Conservation (phyloP, 768 basidiomycete species). For the Hericium rajendrae region DNA sequence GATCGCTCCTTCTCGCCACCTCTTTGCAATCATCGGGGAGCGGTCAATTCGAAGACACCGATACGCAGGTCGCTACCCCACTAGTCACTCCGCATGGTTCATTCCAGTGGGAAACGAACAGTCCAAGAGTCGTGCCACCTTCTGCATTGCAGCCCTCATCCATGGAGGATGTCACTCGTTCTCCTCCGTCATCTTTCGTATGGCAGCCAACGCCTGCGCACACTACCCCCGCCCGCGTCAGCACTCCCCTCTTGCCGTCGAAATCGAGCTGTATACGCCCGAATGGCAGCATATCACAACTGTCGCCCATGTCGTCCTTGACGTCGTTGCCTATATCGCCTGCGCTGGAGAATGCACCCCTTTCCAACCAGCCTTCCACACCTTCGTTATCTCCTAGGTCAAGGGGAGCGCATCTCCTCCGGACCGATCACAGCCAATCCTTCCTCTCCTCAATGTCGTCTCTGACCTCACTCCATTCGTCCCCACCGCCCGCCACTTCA, state of each 20-base stretch:
- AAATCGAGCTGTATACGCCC: not conserved
- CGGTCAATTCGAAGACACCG: conserved; percentile 32
- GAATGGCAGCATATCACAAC: not conserved
- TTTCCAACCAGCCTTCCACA: not conserved
- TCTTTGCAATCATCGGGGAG: not conserved
- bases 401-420: no score
- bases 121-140: conserved; percentile 24
- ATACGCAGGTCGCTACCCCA: conserved; percentile 41
- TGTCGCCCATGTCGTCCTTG: not conserved
- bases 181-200: conserved; percentile 9
- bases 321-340: not conserved
- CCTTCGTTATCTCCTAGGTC: not conserved
- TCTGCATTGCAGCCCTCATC: conserved; percentile 29
- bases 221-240: no score
- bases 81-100: conserved; percentile 47
- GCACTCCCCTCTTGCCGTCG: conserved; percentile 10
- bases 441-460: no score
- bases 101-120: conserved; percentile 30
- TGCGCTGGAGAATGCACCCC: not conserved
- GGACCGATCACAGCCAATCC: no score
- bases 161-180: conserved; percentile 28
- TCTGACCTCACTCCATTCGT: no score
- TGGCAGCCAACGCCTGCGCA: no score
- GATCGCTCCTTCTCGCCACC: not conserved
- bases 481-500: no score